Evolutionary conservation across 2,329 filamentous ascomycete genomes (phyloP), one percentile per base, ranked within the genome.

Genomic region (Colletotrichum acutatum): DNA sequence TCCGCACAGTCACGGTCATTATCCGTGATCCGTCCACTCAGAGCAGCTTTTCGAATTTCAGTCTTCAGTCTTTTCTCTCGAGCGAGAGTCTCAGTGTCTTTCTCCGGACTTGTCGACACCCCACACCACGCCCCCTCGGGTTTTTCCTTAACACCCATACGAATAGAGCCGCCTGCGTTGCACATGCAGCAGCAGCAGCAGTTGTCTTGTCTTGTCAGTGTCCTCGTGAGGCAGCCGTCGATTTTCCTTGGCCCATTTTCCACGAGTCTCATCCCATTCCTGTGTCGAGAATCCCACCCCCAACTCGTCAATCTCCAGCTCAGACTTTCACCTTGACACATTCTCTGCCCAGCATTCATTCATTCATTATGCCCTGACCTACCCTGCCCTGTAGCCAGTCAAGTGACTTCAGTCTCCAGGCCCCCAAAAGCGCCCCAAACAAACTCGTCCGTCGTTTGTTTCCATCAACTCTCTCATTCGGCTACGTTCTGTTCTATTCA

Each of bases 161-260:
- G 37, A 42, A 42, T n/a, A 42, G 53, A 57, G 42, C 66, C 57
- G 62, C 37, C 53, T 57, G 9, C 32, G 42, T 49, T 42, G 37
- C 59, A 56, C 7, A 58, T 62, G 37, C 37, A 42, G 37, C 16
- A 34, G 32, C 32, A n/a, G 28, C 28, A n/a, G 56, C 65, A 54
- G 22, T 30, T 54, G 57, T 49, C 24, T 46, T 19, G 42, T 49
- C 19, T 22, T 49, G 19, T 9, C 19, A 19, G 19, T 68, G 69
- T 59, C 66, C 70, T 72, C 70, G 70, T 61, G 66, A 69, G 59
- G 66, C 66, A 58, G 65, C 59, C 66, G 65, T 59, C 66, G 26
- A 49, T 60, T 65, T 59, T 49, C 56, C 66, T 42, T 72, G 60
- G 60, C 60, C 70, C 66, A 56, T 56, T 69, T 65, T n/a, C 46